Percentiles rank a stretch among this genome's conserved stretches.
These are phyloP conservation scores for Microbotryum lychnidis-dioicae DNA, from an alignment of 1,284 basidiomycete species.

Conservation along the genomic window DNA sequence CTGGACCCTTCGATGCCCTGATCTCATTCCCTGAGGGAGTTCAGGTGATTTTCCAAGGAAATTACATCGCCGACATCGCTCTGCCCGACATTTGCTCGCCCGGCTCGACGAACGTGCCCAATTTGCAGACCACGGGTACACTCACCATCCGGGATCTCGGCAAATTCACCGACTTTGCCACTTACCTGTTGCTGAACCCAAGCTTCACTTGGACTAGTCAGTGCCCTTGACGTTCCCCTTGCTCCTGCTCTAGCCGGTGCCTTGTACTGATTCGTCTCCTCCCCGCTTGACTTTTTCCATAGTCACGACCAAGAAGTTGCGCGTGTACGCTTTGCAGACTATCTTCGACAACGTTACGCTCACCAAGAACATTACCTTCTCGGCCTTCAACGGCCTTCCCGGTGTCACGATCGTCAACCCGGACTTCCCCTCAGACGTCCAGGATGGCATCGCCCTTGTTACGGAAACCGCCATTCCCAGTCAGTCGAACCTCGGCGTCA, in stretches of 20 bases:
- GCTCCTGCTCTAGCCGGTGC: background rate
- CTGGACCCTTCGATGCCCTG: conserved; percentile 36
- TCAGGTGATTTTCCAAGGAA: conserved; percentile 58
- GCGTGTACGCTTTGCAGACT: conserved; percentile 59
- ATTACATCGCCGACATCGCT: conserved; percentile 57
- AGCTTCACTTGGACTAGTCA: conserved; percentile 57
- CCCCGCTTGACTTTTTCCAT: conserved; percentile 45
- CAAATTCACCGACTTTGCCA: conserved; percentile 58
- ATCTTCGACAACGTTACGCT: conserved; percentile 60
- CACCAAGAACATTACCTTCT: conserved; percentile 57
- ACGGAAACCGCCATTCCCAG: conserved; percentile 62
- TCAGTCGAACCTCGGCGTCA: conserved; percentile 58
- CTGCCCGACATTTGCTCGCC: conserved; percentile 62
- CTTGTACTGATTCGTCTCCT: background rate
- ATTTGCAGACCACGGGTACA: conserved; percentile 47
- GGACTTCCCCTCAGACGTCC: conserved; percentile 34
- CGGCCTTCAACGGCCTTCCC: conserved; percentile 48
- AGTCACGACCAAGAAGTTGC: conserved; percentile 56
- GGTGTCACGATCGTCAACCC: conserved; percentile 58
- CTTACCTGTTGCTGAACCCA: conserved; percentile 57
- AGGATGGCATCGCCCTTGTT: conserved; percentile 60
- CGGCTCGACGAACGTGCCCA: conserved; percentile 59
- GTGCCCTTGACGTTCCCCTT: background rate
- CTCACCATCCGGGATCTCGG: conserved; percentile 12
- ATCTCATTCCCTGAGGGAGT: conserved; percentile 35